A percentile compares a stretch with the other conserved stretches of the same genome.
These are phyloP conservation scores for Moesziomyces antarcticus DNA, from an alignment of 1,284 basidiomycete species.

Conservation along the genomic window DNA sequence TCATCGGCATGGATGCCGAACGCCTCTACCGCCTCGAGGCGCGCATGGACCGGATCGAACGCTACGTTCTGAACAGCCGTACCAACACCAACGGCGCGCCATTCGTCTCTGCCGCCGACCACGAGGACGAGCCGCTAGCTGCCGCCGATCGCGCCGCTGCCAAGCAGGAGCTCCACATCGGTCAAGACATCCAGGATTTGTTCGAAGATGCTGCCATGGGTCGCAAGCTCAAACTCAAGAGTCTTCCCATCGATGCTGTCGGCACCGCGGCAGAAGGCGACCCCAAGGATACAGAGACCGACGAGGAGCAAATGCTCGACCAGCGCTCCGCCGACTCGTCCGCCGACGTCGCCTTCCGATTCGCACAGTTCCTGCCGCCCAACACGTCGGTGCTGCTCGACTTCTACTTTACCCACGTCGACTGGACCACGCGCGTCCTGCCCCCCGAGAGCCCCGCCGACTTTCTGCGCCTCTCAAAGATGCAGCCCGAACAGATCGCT, in stretches of 20 bases:
- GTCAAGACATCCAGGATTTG: conserved; percentile 41
- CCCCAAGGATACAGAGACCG: conserved; percentile 25
- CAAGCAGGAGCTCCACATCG: conserved; percentile 19
- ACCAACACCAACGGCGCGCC: conserved; percentile 3
- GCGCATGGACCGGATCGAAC: conserved; percentile 40
- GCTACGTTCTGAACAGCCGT: conserved; percentile 11
- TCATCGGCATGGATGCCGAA: conserved; percentile 30
- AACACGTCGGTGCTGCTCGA: conserved; percentile 40
- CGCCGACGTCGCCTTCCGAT: conserved; percentile 46
- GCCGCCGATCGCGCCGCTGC: conserved; percentile 7
- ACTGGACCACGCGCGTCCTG: conserved; percentile 58
- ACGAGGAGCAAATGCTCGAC: conserved; percentile 44
- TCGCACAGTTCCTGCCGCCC: conserved; percentile 36
- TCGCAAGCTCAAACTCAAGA: conserved; percentile 40
- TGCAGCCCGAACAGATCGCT: conserved; percentile 48
- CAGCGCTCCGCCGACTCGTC: conserved; percentile 45
- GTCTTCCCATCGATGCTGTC: conserved; percentile 24
- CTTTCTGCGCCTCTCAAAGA: conserved; percentile 32
- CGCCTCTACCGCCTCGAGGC: conserved; percentile 34
- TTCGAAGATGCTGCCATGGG: conserved; percentile 50
- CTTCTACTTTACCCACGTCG: conserved; percentile 60
- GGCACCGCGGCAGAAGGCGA: conserved; percentile 9
- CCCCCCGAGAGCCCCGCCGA: conserved; percentile 22
- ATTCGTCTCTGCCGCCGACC: conserved; percentile 6
- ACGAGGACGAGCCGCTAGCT: conserved; percentile 13